Percentiles rank a stretch among this genome's conserved stretches.
Evolutionary conservation across 805 yeast species (phyloP).

Genomic region (Kluyveromyces nonfermentans): DNA sequence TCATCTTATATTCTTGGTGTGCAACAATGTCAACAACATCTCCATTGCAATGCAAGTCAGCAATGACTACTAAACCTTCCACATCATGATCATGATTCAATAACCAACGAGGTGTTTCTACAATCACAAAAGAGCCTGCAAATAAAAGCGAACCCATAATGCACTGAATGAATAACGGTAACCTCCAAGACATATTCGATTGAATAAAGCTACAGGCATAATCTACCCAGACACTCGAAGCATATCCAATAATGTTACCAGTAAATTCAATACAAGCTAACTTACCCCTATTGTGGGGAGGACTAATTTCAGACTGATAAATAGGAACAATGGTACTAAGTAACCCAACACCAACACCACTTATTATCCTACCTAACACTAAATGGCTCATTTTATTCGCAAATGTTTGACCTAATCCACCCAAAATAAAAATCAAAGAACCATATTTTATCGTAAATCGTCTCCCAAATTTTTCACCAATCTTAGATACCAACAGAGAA

Average conservation of each 20-base stretch:
- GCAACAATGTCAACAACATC: slow-evolving; percentile 63
- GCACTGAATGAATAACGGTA: slow-evolving; percentile 71
- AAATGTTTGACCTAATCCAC: slow-evolving; percentile 66
- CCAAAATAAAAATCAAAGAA: slow-evolving; percentile 64
- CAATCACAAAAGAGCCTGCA: slow-evolving; percentile 67
- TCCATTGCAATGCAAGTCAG: slow-evolving; percentile 74
- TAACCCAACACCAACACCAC: slow-evolving; percentile 84
- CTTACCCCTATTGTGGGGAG: slow-evolving; percentile 77
- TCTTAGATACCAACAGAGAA: slow-evolving; percentile 65
- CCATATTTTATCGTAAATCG: slow-evolving; percentile 74
- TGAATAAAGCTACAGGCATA: slow-evolving; percentile 58
- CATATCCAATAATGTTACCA: slow-evolving; percentile 75
- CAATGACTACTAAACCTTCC: slow-evolving; percentile 80
- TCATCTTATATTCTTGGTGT: slow-evolving; percentile 62
- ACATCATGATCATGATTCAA: slow-evolving; percentile 68
- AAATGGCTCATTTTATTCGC: slow-evolving; percentile 45
- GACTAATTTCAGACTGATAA: slow-evolving; percentile 82
- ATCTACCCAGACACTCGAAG: slow-evolving; percentile 81
- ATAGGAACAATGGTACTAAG: slow-evolving; percentile 78
- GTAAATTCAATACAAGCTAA: slow-evolving; percentile 83
- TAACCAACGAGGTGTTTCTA: slow-evolving; percentile 88
- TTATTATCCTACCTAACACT: slow-evolving; percentile 65
- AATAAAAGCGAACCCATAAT: slow-evolving; percentile 59
- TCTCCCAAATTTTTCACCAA: slow-evolving; percentile 75
- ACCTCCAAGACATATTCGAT: slow-evolving; percentile 60